Evolutionary conservation across 73 alveolate species (phyloP).

Genomic region (Tetrahymena borealis): DNA sequence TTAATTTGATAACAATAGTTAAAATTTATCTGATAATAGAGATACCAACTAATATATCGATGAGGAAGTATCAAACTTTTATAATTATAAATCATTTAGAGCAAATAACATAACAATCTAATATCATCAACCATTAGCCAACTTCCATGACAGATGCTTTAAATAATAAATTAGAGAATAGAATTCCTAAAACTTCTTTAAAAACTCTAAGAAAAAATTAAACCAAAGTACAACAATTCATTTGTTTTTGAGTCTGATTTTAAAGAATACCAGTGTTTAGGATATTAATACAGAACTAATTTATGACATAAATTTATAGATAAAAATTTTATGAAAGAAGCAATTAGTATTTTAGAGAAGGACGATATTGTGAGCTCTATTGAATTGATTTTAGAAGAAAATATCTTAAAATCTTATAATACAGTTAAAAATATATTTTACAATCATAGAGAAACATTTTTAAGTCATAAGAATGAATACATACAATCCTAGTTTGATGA

Average conservation of each 20-base stretch:
- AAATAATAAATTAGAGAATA: not conserved
- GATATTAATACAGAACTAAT: not conserved
- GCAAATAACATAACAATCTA: not conserved
- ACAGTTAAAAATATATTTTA: not conserved
- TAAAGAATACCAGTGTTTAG: not conserved
- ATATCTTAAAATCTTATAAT: not conserved
- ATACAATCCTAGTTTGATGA: not conserved
- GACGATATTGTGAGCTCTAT: not conserved
- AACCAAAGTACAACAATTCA: not conserved
- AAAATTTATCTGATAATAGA: not conserved
- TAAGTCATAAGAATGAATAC: not conserved
- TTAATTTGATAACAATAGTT: not conserved
- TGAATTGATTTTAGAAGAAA: not conserved
- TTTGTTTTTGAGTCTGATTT: not conserved
- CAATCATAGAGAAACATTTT: not conserved
- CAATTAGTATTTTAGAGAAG: not conserved
- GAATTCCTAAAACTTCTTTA: not conserved
- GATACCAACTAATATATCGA: not conserved
- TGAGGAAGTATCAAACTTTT: not conserved
- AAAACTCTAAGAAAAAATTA: not conserved
- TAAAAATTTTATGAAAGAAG: not conserved
- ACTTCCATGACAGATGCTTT: not conserved
- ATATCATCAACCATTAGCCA: not conserved
- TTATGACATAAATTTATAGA: not conserved
- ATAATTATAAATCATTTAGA: not conserved